Evolutionary conservation across 345 rosid genomes (phyloP).

Genomic region (Aquilaria yunnanensis): DNA sequence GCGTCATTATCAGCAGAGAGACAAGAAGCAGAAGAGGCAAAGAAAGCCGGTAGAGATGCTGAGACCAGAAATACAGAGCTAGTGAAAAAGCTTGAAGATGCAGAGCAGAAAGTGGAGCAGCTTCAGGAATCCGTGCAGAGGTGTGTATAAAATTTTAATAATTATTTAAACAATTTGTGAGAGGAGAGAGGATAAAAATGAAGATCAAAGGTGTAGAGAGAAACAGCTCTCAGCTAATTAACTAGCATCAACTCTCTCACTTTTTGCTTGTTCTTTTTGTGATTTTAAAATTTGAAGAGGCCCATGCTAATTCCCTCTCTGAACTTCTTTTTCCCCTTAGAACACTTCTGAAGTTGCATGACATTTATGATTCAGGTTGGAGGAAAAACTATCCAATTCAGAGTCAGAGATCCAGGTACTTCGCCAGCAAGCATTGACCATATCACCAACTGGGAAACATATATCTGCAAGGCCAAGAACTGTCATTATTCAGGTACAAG

Average conservation of each 20-base stretch:
- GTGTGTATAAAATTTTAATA: conserved; percentile 29
- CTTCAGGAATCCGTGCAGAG: conserved; percentile 83
- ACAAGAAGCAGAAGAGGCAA: conserved; percentile 56
- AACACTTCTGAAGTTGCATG: not conserved
- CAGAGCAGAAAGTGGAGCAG: conserved; percentile 59
- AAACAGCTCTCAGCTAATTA: too few species aligned
- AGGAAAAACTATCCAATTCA: conserved; percentile 75
- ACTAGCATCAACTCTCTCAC: too few species aligned
- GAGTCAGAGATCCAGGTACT: conserved; percentile 92
- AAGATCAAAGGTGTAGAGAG: too few species aligned
- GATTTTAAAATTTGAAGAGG: too few species aligned
- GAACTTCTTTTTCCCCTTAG: too few species aligned
- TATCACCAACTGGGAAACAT: conserved; percentile 71
- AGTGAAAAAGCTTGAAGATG: conserved; percentile 59
- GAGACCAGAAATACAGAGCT: conserved; percentile 56
- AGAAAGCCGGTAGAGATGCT: conserved; percentile 35
- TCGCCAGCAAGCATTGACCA: conserved; percentile 79
- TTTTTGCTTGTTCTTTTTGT: too few species aligned
- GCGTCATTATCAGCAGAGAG: conserved; percentile 47
- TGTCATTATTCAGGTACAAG: conserved; percentile 57
- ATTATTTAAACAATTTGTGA: too few species aligned
- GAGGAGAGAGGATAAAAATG: too few species aligned
- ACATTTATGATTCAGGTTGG: conserved; percentile 33
- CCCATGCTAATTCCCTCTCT: too few species aligned
- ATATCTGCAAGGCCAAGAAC: conserved; percentile 54